A percentile compares a stretch with the other conserved stretches of the same genome.
phyloP scores from a whole-genome alignment of 495 filamentous ascomycete species.

The Hypoxylon crocopeplum region DNA sequence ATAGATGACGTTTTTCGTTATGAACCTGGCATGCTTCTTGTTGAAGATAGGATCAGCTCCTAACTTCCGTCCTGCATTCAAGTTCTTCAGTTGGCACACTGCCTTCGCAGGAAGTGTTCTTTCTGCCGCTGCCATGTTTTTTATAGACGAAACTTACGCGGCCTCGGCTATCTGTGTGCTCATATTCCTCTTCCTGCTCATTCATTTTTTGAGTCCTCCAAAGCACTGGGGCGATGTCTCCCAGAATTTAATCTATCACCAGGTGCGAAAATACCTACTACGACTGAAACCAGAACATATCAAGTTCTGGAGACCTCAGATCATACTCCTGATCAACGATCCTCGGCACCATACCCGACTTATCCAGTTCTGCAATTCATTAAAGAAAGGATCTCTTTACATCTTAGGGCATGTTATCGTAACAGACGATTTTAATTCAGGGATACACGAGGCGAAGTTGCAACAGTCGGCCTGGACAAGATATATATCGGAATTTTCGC shows the following conservation, averaged over 20 bases:
- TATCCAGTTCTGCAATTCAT: conserved; percentile 88
- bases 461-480: conserved; percentile 86
- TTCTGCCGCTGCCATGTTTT: conserved; percentile 84
- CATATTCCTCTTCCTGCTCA: conserved; percentile 78
- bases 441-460: conserved; percentile 79
- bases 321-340: conserved; percentile 83
- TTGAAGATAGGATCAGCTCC: conserved; percentile 92
- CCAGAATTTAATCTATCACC: conserved; percentile 88
- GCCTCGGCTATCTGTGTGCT: conserved; percentile 75
- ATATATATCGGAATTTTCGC: conserved; percentile 80
- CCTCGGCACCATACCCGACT: conserved; percentile 77
- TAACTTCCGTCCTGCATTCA: conserved; percentile 87
- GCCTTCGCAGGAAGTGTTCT: conserved; percentile 75
- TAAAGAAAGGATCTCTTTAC: conserved; percentile 88
- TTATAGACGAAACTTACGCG: conserved; percentile 85
- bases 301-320: conserved; percentile 90
- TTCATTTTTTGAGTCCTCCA: conserved; percentile 83
- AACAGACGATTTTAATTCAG: conserved; percentile 77
- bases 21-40: conserved; percentile 85
- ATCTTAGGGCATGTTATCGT: conserved; percentile 89
- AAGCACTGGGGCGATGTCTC: conserved; percentile 92
- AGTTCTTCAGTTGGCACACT: conserved; percentile 87
- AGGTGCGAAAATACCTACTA: conserved; percentile 87
- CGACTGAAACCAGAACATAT: conserved; percentile 86
- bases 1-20: conserved; percentile 74